Evolutionary conservation across 2,329 filamentous ascomycete genomes (phyloP), one percentile per base, ranked within the genome.

Genomic region (Rhytidhysteron rufulum): DNA sequence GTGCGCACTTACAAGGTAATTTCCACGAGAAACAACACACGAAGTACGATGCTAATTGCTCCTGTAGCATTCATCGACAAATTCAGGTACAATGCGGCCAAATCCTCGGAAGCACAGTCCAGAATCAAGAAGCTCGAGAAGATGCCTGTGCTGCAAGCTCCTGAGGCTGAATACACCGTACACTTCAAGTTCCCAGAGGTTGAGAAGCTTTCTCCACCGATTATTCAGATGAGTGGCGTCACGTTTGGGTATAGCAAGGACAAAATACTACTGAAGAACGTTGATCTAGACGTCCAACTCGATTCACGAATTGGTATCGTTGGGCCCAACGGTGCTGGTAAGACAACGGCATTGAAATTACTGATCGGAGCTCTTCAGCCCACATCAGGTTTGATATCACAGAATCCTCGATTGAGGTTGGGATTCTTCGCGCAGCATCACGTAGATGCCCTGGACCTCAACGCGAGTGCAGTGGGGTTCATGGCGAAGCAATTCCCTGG

Each of bases 351-450:
- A n/a, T 74, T 98, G 53, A 97, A 96, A 70, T 80, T 98, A n/a
- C 83, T 98, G 44, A 95, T 93, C 49, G 88, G 88, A 48, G 87
- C 88, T 56, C 78, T 98, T 18, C 68, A 80, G 42, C 81, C 93
- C 3, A 81, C 83, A 0, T 76, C 80, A 39, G 93, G 93, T 51
- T 61, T 95, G 42, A 95, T 98, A 50, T 89, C 88, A 5, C 84
- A 89, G 56, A 83, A 98, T 65, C 84, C 93, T 24, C 83, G 93
- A 41, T 77, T 98, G 35, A 83, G 93, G 34, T 79, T 98, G 47
- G 93, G 93, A 32, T 98, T 94, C 79, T 98, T 98, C 61, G 93
- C 93, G 4, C 93, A 98, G 69, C 93, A 98, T 66, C 93, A 98
- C 73, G 89, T 98, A 50, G 93, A 98, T 65, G 91, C 90, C 10